Evolutionary conservation across 805 yeast genomes (phyloP).

Genomic region (Wickerhamiella hasegawae): DNA sequence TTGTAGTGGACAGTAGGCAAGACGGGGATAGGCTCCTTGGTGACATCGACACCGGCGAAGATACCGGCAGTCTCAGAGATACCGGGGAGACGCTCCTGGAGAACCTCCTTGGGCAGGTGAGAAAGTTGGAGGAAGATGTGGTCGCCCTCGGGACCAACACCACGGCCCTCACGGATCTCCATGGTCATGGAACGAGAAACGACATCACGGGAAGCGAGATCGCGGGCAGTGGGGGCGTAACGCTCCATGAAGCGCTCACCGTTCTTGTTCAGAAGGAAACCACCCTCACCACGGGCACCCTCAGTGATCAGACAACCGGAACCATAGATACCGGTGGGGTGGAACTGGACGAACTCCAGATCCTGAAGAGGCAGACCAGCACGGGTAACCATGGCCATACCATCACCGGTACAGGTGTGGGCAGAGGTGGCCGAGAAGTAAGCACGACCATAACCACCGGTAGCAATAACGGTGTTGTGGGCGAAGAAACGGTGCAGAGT

Average conservation of each 20-base stretch:
- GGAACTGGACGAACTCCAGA: slow-evolving; percentile 96
- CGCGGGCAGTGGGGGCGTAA: slow-evolving; percentile 97
- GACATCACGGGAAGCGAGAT: slow-evolving; percentile 95
- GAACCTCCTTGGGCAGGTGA: slow-evolving; percentile 81
- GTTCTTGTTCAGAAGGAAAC: slow-evolving; percentile 84
- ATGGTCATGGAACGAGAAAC: slow-evolving; percentile 96
- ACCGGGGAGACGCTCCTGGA: slow-evolving; percentile 96
- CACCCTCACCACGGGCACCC: slow-evolving; percentile 99
- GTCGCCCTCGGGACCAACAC: slow-evolving; percentile 93
- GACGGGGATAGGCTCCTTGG: slow-evolving; percentile 97
- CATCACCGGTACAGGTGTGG: slow-evolving; percentile 99
- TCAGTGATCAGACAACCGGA: slow-evolving; percentile 98
- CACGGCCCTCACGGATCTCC: slow-evolving; percentile 98
- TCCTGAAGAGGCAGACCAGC: slow-evolving; percentile 98
- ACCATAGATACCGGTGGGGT: slow-evolving; percentile 98
- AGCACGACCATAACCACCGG: slow-evolving; percentile 98
- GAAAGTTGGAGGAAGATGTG: slow-evolving; percentile 90
- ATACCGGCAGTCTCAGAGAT: slow-evolving; percentile 96
- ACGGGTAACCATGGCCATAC: slow-evolving; percentile 94
- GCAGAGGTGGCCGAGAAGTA: slow-evolving; percentile 98
- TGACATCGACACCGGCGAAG: slow-evolving; percentile 98
- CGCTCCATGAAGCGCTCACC: slow-evolving; percentile 99
- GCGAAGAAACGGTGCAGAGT: slow-evolving; percentile 95
- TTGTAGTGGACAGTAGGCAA: slow-evolving; percentile 97
- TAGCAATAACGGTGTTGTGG: slow-evolving; percentile 90